These are phyloP conservation scores for Podosphaera leucotricha DNA, from an alignment of 2,329 filamentous ascomycete genomes.

Conservation along the genomic window DNA sequence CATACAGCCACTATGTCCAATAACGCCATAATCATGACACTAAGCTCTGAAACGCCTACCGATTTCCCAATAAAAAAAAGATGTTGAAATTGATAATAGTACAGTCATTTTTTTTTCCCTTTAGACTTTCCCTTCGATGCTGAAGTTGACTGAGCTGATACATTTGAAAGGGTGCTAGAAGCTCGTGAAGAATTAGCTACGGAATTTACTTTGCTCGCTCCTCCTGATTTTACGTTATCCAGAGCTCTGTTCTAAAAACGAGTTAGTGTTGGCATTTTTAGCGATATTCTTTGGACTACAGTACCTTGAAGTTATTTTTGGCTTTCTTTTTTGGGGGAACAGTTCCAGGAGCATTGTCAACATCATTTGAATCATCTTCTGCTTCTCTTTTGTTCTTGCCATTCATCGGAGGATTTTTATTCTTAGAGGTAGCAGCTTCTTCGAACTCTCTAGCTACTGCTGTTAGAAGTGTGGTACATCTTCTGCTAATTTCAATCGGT, in stretches of 20 bases:
- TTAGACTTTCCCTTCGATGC: slow-evolving; percentile 21
- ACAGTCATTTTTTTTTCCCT: slow-evolving; percentile 27
- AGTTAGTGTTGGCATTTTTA: slow-evolving; percentile 7
- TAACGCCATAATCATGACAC: background rate
- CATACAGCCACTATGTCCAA: background rate
- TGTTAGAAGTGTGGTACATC: slow-evolving; percentile 82
- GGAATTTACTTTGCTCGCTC: slow-evolving; percentile 50
- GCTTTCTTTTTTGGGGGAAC: slow-evolving; percentile 86
- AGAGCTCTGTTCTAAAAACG: slow-evolving; percentile 63
- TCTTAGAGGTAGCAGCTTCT: slow-evolving; percentile 26
- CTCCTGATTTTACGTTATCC: slow-evolving; percentile 56
- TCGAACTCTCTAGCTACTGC: slow-evolving; percentile 93
- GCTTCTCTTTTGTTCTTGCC: slow-evolving; percentile 50
- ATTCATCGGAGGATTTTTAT: slow-evolving; percentile 31
- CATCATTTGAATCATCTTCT: slow-evolving; percentile 66
- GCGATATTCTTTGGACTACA: background rate
- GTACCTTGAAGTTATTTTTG: slow-evolving; percentile 58
- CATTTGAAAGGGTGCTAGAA: slow-evolving; percentile 63
- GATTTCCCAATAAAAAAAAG: background rate
- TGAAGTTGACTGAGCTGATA: slow-evolving; percentile 25
- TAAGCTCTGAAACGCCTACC: background rate
- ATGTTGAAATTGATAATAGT: background rate
- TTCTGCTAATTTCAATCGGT: slow-evolving; percentile 71
- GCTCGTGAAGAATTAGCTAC: slow-evolving; percentile 52
- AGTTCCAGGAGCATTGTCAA: slow-evolving; percentile 56